Evolutionary conservation across 176 grass and related monocot genomes (phyloP).

Genomic region (Microstegium vimineum): DNA sequence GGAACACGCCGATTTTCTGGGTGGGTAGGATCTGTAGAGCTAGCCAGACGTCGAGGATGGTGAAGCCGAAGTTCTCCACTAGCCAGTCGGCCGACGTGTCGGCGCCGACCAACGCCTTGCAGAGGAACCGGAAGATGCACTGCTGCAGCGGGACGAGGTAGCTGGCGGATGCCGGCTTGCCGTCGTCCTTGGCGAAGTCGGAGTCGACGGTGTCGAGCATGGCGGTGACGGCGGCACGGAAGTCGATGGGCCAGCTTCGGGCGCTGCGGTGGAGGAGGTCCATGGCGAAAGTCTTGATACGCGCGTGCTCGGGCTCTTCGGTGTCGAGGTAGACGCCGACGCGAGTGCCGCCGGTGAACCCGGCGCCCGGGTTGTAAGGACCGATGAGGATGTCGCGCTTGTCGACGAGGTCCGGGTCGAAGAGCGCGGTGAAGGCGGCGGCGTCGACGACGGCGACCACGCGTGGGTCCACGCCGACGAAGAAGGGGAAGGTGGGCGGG

Average conservation of each 20-base stretch:
- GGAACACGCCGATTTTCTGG: constrained; percentile 39
- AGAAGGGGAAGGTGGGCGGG: constrained; percentile 90
- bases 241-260: constrained; percentile 42
- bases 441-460: constrained; percentile 72
- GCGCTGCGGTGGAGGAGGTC: constrained; percentile 62
- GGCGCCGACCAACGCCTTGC: constrained; percentile 52
- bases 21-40: constrained; percentile 70
- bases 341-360: constrained; percentile 80
- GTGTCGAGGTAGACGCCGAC: constrained; percentile 85
- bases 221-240: constrained; percentile 33
- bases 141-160: constrained; percentile 56
- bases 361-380: constrained; percentile 56
- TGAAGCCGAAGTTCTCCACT: constrained; percentile 30
- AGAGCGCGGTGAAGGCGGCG: constrained; percentile 66
- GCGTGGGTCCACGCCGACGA: constrained; percentile 59
- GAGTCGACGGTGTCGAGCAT: constrained; percentile 58
- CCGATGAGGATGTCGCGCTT: constrained; percentile 84
- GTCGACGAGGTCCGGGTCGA: constrained; percentile 73
- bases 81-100: constrained; percentile 38
- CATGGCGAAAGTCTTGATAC: constrained; percentile 66
- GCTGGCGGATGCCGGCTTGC: background rate
- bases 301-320: constrained; percentile 48
- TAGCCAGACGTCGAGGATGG: constrained; percentile 73
- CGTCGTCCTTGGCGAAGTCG: constrained; percentile 16
- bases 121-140: constrained; percentile 77